phyloP scores from a whole-genome alignment of 2,329 filamentous ascomycete genomes.

The Harringtonia lauricola region DNA sequence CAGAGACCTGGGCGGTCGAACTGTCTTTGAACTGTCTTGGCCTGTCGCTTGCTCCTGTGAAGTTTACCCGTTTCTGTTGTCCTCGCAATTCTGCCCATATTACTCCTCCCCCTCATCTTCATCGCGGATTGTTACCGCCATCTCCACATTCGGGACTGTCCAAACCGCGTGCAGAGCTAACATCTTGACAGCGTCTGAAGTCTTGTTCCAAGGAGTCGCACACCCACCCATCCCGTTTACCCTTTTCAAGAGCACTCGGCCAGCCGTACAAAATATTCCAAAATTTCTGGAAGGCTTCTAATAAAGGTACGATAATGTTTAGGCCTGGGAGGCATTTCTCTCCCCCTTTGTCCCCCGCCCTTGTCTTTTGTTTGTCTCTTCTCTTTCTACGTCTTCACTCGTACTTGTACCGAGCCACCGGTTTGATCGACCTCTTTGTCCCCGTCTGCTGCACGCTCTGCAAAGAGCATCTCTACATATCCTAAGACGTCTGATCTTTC shows the following conservation, averaged over 20 bases:
- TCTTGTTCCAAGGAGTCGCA: constrained; percentile 4
- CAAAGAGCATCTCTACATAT: not conserved
- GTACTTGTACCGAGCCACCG: too few species aligned
- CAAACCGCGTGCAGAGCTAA: too few species aligned
- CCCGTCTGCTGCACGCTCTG: not conserved
- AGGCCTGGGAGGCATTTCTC: not conserved
- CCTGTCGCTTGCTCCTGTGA: not conserved
- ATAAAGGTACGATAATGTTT: not conserved
- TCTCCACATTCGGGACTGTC: too few species aligned
- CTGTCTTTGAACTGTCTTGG: too few species aligned
- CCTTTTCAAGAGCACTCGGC: too few species aligned
- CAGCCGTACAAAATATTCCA: constrained; percentile 9
- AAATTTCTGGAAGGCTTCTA: constrained; percentile 11
- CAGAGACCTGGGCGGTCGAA: too few species aligned
- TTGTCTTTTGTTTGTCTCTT: not conserved
- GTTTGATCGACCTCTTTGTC: not conserved
- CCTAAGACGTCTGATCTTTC: constrained; percentile 1
- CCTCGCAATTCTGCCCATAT: too few species aligned
- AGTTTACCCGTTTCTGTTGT: too few species aligned
- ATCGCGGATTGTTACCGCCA: too few species aligned
- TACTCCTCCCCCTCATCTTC: too few species aligned
- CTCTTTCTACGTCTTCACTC: too few species aligned
- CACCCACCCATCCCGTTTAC: too few species aligned
- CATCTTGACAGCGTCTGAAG: constrained; percentile 5
- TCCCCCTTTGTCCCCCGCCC: not conserved